Percentiles rank a stretch among this genome's conserved stretches.
Evolutionary conservation across 2,329 filamentous ascomycete genomes (phyloP).

Genomic region (Cladosporium phlei): DNA sequence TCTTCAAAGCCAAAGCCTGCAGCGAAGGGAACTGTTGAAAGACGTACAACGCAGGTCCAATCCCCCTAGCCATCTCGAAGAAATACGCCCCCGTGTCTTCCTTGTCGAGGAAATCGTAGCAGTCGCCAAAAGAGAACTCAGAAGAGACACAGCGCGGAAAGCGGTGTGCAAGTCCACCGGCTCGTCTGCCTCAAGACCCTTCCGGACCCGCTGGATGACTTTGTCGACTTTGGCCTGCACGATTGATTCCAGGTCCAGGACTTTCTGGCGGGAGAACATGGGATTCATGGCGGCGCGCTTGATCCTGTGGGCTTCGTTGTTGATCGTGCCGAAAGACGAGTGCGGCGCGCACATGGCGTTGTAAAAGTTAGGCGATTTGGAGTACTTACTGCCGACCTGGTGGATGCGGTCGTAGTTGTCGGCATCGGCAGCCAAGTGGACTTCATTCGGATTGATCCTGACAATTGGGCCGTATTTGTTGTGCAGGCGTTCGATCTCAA

Average conservation of each 20-base stretch:
- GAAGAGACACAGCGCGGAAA: conserved; percentile 30
- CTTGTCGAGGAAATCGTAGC: conserved; percentile 28
- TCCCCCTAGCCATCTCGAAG: conserved; percentile 24
- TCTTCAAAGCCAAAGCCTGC: conserved; percentile 18
- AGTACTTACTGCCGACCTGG: conserved; percentile 15
- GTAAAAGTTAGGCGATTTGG: conserved; percentile 14
- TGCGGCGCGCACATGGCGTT: conserved; percentile 15
- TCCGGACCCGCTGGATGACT: conserved; percentile 15
- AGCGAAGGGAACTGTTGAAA: conserved; percentile 23
- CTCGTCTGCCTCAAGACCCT: not conserved
- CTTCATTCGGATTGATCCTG: conserved; percentile 19
- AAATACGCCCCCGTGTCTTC: conserved; percentile 21
- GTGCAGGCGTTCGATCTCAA: conserved; percentile 23
- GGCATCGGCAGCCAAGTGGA: conserved; percentile 12
- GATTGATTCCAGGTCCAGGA: conserved; percentile 18
- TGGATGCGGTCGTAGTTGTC: conserved; percentile 20
- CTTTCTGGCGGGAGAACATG: conserved; percentile 28
- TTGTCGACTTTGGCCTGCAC: conserved; percentile 22
- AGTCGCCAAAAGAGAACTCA: conserved; percentile 30
- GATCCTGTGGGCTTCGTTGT: conserved; percentile 17
- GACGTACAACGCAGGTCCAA: conserved; percentile 21
- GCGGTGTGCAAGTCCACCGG: conserved; percentile 19
- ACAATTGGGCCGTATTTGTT: conserved; percentile 20
- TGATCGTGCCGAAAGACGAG: conserved; percentile 15
- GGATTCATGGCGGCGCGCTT: conserved; percentile 14